These are phyloP conservation scores for Metschnikowia gelsemii DNA, from an alignment of 805 yeast genomes.

Conservation along the genomic window DNA sequence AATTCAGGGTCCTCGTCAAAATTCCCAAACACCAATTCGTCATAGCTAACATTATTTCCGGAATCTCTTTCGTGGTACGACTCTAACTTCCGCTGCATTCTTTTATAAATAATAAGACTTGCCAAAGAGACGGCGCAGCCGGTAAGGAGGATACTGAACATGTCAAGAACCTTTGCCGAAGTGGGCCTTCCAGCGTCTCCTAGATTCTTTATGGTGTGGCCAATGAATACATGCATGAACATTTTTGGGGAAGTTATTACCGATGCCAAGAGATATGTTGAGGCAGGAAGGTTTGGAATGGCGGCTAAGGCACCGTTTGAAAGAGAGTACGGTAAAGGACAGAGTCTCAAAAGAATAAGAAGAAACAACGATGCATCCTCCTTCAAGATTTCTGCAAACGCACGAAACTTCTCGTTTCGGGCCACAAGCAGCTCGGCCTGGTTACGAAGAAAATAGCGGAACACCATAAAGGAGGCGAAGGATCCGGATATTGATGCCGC, in stretches of 20 bases:
- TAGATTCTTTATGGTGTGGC: conserved; percentile 66
- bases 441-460: conserved; percentile 55
- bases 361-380: conserved; percentile 66
- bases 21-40: conserved; percentile 39
- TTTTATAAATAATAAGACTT: conserved; percentile 64
- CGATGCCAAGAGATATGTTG: conserved; percentile 69
- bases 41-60: conserved; percentile 22
- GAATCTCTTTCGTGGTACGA: conserved; percentile 25
- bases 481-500: conserved; percentile 72
- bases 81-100: conserved; percentile 43
- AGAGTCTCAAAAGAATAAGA: conserved; percentile 70
- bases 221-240: conserved; percentile 73
- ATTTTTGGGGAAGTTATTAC: conserved; percentile 78
- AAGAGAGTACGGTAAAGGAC: conserved; percentile 91
- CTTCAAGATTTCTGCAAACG: conserved; percentile 69
- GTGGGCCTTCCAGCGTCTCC: conserved; percentile 55
- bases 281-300: conserved; percentile 67
- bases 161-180: conserved; percentile 56
- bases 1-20: conserved; percentile 39
- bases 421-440: conserved; percentile 62
- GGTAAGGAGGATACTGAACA: conserved; percentile 60
- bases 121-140: conserved; percentile 53
- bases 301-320: conserved; percentile 92
- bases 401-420: conserved; percentile 63
- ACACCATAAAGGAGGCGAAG: conserved; percentile 65